Percentiles rank a stretch among this genome's conserved stretches.
Conservation (phyloP, 1,139 yeast species). For the Meyerozyma guilliermondii region DNA sequence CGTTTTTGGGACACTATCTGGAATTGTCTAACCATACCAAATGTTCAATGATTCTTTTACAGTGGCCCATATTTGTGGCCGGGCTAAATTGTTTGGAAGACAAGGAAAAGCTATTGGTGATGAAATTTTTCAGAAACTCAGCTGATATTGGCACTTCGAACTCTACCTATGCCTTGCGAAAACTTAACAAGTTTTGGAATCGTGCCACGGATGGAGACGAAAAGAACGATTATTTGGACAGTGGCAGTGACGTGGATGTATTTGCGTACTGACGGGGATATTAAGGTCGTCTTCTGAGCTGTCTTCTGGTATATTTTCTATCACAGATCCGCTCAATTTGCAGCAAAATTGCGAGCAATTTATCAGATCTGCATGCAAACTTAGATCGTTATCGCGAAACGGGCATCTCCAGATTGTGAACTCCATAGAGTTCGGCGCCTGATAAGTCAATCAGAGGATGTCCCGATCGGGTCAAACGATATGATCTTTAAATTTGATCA, state of each 20-base stretch:
- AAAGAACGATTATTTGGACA: neutral
- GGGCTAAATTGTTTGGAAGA: constrained; percentile 13
- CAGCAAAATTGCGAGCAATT: neutral
- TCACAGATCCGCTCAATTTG: neutral
- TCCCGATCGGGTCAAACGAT: neutral
- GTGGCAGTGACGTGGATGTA: neutral
- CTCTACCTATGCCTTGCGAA: constrained; percentile 8
- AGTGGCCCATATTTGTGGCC: constrained; percentile 18
- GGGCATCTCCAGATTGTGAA: neutral
- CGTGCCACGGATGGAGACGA: neutral
- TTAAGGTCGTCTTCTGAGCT: neutral
- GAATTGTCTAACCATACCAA: constrained; percentile 9
- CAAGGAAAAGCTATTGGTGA: constrained; percentile 10
- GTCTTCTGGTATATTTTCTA: neutral
- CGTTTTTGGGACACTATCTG: constrained; percentile 8
- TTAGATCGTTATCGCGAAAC: neutral
- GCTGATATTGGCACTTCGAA: constrained; percentile 10
- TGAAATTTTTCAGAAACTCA: constrained; percentile 10
- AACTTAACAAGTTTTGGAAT: constrained; percentile 7
- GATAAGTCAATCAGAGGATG: neutral
- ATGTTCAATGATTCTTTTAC: constrained; percentile 14
- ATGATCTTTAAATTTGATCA: neutral
- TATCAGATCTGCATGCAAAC: neutral
- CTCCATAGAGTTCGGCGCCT: neutral
- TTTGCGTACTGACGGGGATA: neutral